These are phyloP conservation scores for Coelastrella sp. DNA, from an alignment of 139 green algal species.

Conservation along the genomic window DNA sequence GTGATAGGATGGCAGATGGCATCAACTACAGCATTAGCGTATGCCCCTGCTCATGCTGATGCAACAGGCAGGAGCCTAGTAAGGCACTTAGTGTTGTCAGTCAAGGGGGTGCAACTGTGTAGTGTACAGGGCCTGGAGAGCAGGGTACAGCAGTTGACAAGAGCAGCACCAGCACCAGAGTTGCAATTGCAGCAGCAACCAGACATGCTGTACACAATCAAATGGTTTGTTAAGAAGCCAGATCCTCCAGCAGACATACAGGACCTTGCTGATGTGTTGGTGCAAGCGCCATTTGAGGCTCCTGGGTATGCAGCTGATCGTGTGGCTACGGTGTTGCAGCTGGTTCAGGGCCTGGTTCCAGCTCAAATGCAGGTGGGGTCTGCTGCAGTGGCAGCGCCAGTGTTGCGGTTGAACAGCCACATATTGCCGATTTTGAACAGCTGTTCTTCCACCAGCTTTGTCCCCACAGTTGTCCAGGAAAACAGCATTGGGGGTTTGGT, in stretches of 20 bases:
- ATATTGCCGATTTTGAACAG: no score
- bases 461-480: background rate
- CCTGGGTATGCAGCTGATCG: no score
- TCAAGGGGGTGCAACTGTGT: conserved; percentile 9
- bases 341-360: no score
- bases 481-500: conserved; percentile 21
- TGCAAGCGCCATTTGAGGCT: background rate
- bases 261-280: background rate
- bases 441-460: background rate
- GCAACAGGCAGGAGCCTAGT: conserved; percentile 3
- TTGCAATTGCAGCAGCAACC: background rate
- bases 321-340: no score
- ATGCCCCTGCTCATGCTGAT: background rate
- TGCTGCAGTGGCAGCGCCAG: no score
- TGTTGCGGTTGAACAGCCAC: no score
- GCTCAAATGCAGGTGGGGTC: no score
- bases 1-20: background rate
- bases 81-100: conserved; percentile 17
- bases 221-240: conserved; percentile 13
- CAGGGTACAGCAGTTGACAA: background rate
- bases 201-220: conserved; percentile 27
- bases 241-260: background rate
- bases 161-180: background rate
- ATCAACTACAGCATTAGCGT: conserved; percentile 18
- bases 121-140: conserved; percentile 30